phyloP scores from a whole-genome alignment of 2,329 filamentous ascomycete species.

The Penicillium verrucosum region DNA sequence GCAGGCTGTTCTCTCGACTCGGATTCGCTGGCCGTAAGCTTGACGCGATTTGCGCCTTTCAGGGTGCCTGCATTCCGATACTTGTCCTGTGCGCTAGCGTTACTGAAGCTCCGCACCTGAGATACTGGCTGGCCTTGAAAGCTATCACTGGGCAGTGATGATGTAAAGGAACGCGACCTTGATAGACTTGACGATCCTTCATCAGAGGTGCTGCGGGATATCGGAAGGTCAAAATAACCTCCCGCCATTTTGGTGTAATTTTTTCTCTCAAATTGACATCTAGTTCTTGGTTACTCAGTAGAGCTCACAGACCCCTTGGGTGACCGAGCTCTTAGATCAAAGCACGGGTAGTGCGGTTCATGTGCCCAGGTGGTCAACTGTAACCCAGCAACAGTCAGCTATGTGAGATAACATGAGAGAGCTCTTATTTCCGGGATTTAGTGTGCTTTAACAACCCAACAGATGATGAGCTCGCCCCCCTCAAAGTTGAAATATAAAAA shows the following conservation, averaged over 20 bases:
- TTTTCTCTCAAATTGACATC: slow-evolving; percentile 1
- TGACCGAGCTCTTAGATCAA: slow-evolving; percentile 1
- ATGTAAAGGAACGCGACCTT: slow-evolving; percentile 27
- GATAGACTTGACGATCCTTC: slow-evolving; percentile 18
- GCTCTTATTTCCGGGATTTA: background rate
- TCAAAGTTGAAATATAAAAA: background rate
- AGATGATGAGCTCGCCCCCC: background rate
- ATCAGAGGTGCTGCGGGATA: slow-evolving; percentile 17
- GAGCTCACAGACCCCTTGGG: slow-evolving; percentile 3
- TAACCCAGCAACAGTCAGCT: slow-evolving; percentile 26
- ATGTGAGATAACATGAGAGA: slow-evolving; percentile 16
- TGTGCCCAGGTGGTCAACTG: slow-evolving; percentile 8
- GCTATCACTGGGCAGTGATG: slow-evolving; percentile 25
- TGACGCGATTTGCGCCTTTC: slow-evolving; percentile 35
- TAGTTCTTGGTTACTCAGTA: slow-evolving; percentile 6
- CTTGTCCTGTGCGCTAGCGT: slow-evolving; percentile 30
- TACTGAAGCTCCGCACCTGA: slow-evolving; percentile 13
- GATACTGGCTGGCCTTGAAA: slow-evolving; percentile 16
- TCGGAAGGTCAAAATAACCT: slow-evolving; percentile 35
- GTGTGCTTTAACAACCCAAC: background rate
- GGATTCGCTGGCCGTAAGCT: slow-evolving; percentile 30
- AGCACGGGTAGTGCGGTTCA: slow-evolving; percentile 3
- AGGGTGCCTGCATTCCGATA: slow-evolving; percentile 40
- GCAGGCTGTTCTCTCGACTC: slow-evolving; percentile 19
- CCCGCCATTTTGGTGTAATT: slow-evolving; percentile 29